Percentiles rank a stretch among this genome's conserved stretches.
Evolutionary conservation across 2,329 filamentous ascomycete genomes (phyloP).

Genomic region (Sporothrix mexicana): DNA sequence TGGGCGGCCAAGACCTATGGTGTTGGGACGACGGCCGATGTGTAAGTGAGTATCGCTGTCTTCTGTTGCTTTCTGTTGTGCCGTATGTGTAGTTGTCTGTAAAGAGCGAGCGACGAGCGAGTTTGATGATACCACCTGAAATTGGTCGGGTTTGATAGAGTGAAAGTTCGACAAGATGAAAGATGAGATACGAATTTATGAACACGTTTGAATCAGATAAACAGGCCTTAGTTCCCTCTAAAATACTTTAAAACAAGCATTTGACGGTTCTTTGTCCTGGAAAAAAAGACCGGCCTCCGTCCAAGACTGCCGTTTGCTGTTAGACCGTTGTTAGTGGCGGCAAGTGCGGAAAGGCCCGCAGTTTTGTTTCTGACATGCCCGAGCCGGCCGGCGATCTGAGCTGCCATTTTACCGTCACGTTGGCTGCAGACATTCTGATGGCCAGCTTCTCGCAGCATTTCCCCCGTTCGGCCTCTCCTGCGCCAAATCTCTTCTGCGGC

Average conservation of each 20-base stretch:
- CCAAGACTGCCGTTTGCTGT: not conserved
- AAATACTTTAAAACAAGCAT: not conserved
- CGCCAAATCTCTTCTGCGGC: not conserved
- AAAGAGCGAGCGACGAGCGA: not conserved
- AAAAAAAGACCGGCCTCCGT: not conserved
- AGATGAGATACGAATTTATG: not conserved
- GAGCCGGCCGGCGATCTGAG: not conserved
- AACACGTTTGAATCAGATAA: too few species aligned
- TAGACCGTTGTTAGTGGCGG: not conserved
- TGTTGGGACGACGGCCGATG: not conserved
- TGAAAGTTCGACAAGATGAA: not conserved
- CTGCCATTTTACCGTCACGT: not conserved
- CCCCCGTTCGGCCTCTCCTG: not conserved
- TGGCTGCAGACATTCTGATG: not conserved
- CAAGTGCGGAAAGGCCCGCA: conserved; percentile 5
- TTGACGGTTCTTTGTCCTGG: not conserved
- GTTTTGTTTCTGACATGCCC: not conserved
- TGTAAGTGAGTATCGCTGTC: not conserved
- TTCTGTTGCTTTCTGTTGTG: not conserved
- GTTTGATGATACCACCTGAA: not conserved
- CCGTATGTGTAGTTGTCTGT: not conserved
- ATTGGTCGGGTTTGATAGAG: not conserved
- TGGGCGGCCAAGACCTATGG: conserved; percentile 11
- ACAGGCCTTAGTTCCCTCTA: too few species aligned
- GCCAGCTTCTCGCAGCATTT: not conserved